Conservation (phyloP, 306 rosid species). For the Bauhinia variegata region DNA sequence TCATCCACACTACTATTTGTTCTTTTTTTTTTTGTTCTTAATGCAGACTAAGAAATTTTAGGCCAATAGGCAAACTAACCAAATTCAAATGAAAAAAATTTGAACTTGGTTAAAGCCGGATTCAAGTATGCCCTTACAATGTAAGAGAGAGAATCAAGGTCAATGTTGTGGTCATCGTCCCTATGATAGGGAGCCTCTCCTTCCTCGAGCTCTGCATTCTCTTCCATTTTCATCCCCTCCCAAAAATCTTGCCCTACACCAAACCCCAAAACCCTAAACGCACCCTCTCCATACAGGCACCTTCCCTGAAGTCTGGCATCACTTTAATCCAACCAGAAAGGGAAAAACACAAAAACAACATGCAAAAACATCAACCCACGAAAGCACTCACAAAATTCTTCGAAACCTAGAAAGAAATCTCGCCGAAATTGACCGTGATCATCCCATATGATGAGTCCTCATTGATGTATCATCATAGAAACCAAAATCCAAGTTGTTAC, state of each 20-base stretch:
- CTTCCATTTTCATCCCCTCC: conserved; percentile 51
- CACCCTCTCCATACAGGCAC: conserved; percentile 43
- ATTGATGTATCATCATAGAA: conserved; percentile 44
- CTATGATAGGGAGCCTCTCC: conserved; percentile 70
- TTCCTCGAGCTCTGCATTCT: conserved; percentile 66
- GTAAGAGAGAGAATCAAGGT: conserved; percentile 71
- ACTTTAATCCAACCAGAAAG: conserved; percentile 40
- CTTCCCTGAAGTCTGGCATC: conserved; percentile 85
- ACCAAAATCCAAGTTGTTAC: conserved; percentile 41
- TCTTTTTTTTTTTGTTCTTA: no score
- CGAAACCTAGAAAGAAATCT: conserved; percentile 50
- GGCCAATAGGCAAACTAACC: conserved; percentile 21
- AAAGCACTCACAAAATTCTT: conserved; percentile 39
- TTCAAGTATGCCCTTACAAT: conserved; percentile 68
- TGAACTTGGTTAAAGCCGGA: conserved; percentile 26
- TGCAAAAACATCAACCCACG: conserved; percentile 47
- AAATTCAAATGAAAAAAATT: conserved; percentile 31
- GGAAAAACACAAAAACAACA: conserved; percentile 15
- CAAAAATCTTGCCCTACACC: conserved; percentile 44
- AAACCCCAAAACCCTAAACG: conserved; percentile 51
- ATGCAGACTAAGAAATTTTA: neutral
- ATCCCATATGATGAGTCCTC: conserved; percentile 38
- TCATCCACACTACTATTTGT: conserved; percentile 25
- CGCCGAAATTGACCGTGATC: conserved; percentile 38
- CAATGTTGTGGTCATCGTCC: conserved; percentile 51